Conservation (phyloP, 352 stramenopile genomes). For the Phytophthora uliginosa region DNA sequence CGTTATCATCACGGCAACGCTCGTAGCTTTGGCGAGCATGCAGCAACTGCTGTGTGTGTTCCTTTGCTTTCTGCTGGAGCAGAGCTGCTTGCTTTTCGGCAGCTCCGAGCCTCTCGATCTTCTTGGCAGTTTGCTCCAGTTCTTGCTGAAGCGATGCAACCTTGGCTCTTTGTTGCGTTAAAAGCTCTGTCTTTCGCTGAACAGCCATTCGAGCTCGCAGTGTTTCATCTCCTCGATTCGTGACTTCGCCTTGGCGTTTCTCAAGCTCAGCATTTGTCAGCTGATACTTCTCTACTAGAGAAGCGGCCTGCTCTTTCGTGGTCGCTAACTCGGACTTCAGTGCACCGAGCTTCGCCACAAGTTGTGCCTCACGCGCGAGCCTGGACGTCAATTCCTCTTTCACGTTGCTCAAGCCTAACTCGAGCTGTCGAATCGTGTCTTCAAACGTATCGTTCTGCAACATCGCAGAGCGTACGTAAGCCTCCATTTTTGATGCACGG, state of each 20-base stretch:
- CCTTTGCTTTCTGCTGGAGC: conserved; percentile 51
- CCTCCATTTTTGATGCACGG: conserved; percentile 45
- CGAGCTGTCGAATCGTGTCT: conserved; percentile 49
- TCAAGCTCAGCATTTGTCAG: conserved; percentile 42
- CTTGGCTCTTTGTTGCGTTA: conserved; percentile 52
- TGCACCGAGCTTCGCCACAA: conserved; percentile 32
- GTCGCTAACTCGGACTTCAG: conserved; percentile 44
- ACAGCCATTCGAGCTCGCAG: conserved; percentile 44
- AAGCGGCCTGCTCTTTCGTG: conserved; percentile 39
- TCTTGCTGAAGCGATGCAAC: conserved; percentile 35
- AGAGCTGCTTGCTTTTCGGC: conserved; percentile 37
- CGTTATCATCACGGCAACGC: conserved; percentile 40
- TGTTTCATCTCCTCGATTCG: conserved; percentile 36
- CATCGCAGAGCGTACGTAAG: conserved; percentile 41
- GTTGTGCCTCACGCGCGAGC: conserved; percentile 35
- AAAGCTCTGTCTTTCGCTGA: conserved; percentile 64
- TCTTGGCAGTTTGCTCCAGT: conserved; percentile 35
- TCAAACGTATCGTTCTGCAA: conserved; percentile 63
- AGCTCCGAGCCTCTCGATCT: conserved; percentile 28
- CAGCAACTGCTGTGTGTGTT: conserved; percentile 48
- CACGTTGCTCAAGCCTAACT: conserved; percentile 48
- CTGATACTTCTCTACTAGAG: conserved; percentile 47
- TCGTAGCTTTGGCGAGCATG: conserved; percentile 46
- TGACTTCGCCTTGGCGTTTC: conserved; percentile 30
- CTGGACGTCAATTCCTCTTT: conserved; percentile 47